Percentiles rank a stretch among this genome's conserved stretches.
phyloP scores from a whole-genome alignment of 768 basidiomycete species.

The Lyophyllum decastes region DNA sequence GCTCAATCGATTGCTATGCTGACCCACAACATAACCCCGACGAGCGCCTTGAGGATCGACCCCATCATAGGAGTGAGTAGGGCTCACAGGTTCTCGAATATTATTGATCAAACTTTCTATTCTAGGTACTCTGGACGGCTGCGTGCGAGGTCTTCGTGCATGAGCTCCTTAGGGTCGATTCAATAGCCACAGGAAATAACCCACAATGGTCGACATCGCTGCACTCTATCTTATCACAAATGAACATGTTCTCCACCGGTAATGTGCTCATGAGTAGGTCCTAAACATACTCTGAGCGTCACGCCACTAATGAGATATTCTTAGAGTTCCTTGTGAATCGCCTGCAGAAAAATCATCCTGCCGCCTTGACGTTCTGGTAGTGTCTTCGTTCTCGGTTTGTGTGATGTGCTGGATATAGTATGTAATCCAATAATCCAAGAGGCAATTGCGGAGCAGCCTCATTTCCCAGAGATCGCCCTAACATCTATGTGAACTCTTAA shows the following conservation, averaged over 20 bases:
- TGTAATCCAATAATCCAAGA: no score
- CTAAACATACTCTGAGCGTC: not conserved
- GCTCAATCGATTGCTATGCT: constrained; percentile 18
- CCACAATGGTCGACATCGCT: constrained; percentile 12
- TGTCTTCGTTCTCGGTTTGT: not conserved
- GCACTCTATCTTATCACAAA: constrained; percentile 15
- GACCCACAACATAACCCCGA: constrained; percentile 11
- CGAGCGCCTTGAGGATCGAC: constrained; percentile 13
- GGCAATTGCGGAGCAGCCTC: no score
- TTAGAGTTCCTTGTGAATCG: constrained; percentile 17
- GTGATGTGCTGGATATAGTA: not conserved
- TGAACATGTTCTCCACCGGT: constrained; percentile 16
- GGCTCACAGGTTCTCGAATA: not conserved
- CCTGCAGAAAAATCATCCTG: constrained; percentile 13
- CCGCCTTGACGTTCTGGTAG: constrained; percentile 13
- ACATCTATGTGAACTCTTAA: no score
- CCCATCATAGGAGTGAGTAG: constrained; percentile 18
- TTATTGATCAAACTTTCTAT: not conserved
- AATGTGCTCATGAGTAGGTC: constrained; percentile 19
- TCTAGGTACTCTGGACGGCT: constrained; percentile 19
- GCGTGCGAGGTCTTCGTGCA: constrained; percentile 19
- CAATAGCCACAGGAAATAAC: constrained; percentile 5
- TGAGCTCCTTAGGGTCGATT: constrained; percentile 11
- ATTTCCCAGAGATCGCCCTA: no score
- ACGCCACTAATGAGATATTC: not conserved